Base-by-base conservation (phyloP, 1,284 basidiomycete species). In the Melampsora larici-populina region DNA sequence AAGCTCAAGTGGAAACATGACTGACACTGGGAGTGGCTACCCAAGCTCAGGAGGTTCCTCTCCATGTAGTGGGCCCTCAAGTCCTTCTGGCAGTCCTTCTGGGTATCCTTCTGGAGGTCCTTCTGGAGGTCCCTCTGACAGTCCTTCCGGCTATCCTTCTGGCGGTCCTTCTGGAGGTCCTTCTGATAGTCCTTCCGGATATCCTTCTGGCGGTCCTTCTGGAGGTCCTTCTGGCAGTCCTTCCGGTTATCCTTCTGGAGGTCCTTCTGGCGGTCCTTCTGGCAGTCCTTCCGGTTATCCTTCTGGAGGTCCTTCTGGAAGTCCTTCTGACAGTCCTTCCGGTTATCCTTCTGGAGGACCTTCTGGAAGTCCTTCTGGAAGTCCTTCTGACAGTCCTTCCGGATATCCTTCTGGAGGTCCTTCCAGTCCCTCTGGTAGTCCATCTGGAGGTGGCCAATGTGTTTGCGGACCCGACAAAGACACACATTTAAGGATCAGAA, bases 401-500 rank as follows among this genome's bases (percentile, higher is more conserved):
- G 62, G 63, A 18, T 74, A 74, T 62, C 71, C 71, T 6, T 43
- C 40, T 43, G 40, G 40, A 43, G 40, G 40, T 1, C 5, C 11
- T 1, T 0, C 13, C 24, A 63, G 64, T 21, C 65, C 71, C 0
- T 48, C 62, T 3, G 49, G 64, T 13, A 60, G 72, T 24, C 65
- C 73, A 31, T 58, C 51, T 24, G 29, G 36, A 15, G 31, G 51
- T 26, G 49, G 36, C 26, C 40, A n/a, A 18, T 75, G 73, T 75
- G 73, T 75, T 29, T 75, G 73, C 24, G n/a, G 60, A 66, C 1
- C 73, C 29, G 73, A 75, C 26, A 58, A 21, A 17, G 24, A 26
- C 15, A 75, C 64, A 21, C 73, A 75, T 29, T 55, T 75, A 13
- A 48, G 73, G 24, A 75, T 75, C 33, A 66, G 73, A 68, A 67